Conservation (phyloP, 306 rosid genomes). For the Notholithocarpus densiflorus region DNA sequence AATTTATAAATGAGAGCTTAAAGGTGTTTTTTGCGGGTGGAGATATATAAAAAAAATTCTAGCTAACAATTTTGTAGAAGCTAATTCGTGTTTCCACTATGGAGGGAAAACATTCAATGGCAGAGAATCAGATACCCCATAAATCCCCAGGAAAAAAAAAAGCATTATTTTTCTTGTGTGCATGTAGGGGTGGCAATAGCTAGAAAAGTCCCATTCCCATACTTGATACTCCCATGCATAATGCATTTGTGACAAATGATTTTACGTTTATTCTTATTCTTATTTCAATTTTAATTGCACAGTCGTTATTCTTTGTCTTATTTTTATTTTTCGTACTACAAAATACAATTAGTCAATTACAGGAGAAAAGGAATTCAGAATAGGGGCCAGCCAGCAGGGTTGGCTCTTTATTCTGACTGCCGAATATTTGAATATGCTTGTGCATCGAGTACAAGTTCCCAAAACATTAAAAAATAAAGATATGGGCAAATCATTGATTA, state of each 20-base stretch:
- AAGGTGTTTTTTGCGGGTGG: neutral
- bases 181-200: neutral
- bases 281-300: neutral
- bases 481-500: too few species aligned
- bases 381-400: too few species aligned
- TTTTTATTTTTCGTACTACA: neutral
- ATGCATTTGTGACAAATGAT: too few species aligned
- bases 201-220: neutral
- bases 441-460: too few species aligned
- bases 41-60: neutral
- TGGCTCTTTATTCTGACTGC: too few species aligned
- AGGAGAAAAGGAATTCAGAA: too few species aligned
- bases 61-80: neutral
- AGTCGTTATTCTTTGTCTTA: neutral
- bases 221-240: neutral
- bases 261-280: too few species aligned
- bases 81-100: constrained; percentile 18
- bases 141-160: neutral
- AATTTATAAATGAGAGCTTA: neutral
- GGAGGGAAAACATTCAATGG: constrained; percentile 19
- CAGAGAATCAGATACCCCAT: constrained; percentile 33
- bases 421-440: too few species aligned
- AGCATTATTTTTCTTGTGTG: neutral
- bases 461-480: too few species aligned
- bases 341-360: neutral